Evolutionary conservation across 768 basidiomycete species (phyloP), one percentile per base, ranked within the genome.

Genomic region (Suillus placidus): DNA sequence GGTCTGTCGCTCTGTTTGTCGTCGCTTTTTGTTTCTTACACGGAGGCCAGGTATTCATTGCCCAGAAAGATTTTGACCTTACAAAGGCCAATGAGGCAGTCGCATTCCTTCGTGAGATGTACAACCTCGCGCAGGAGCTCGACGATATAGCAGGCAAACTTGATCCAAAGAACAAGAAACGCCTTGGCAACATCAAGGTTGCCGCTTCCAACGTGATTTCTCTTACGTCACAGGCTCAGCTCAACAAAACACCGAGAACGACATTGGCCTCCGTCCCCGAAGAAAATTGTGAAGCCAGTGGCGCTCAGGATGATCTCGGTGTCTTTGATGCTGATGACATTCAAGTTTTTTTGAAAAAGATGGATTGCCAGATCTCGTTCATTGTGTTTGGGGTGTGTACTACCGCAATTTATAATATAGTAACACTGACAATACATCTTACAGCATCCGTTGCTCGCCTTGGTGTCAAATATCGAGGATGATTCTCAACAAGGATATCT

Each of bases 401-500:
- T 43, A 37, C 34, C 32, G 32, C 34, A 43, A 43, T 42, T 23
- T 64, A 26, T 3, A 38, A 26, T 14, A 45, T 45, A n/a, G 26
- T 30, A 30, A 52, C 7, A 32, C 16, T 18, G 30, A 52, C 37
- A 8, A 64, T 18, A 16, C 35, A 23, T 61, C 38, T 9, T 38
- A 18, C 30, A 71, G 69, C 69, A 70, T 61, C 69, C 69, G 30
- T 49, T 60, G 2, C 64, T 71, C 14, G 66, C 69, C 0, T 30
- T 65, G 10, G 42, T 64, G 13, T 56, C n/a, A 32, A 38, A 20
- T 32, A 60, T 62, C 2, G 14, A 35, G 20, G 34, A 30, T 1
- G 38, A 60, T 35, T 12, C 18, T 20, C 38, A 16, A 2, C 23
- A 26, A 35, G 57, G 55, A 23, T 70, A 64, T 34, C 45, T 71